Evolutionary conservation across 2,329 filamentous ascomycete genomes (phyloP), one percentile per base, ranked within the genome.

Genomic region (Penicillium italicum): DNA sequence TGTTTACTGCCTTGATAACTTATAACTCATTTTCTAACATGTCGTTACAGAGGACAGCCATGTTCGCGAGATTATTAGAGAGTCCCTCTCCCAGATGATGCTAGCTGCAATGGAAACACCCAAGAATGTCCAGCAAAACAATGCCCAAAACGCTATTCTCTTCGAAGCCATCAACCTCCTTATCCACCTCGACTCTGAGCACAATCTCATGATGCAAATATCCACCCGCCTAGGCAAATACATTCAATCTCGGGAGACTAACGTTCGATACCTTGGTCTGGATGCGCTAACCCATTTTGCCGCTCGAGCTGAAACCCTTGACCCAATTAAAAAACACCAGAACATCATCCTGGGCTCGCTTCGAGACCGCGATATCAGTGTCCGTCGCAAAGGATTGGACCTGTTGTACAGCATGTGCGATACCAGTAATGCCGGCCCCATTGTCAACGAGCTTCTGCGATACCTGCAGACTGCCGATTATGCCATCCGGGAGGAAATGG

Each of bases 371-470:
- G 94, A 99, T 73, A 99, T 99, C 67, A 97, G 93, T 70, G 94
- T 99, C 43, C 87, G 95, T 58, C 85, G 94, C 65, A 97, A 99
- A 76, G 94, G 93, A 56, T 82, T 99, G 45, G 95, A 99, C 75
- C 78, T 99, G 53, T 83, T 99, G 33, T 99, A 99, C 83, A 99
- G 94, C 84, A 99, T 99, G 94, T 99, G 95, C 73, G 94, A 99
- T 74, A 85, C 89, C 33, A 87, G 87, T n/a, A 99, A 99, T 74
- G 91, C 94, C 8, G 89, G 90, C 62, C 87, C 90, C 10, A 96
- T 99, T 63, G 94, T 99, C 37, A 88, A 89, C 57, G 94, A 99
- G 76, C 85, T 99, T 48, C 77, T 99, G 50, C 90, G 93, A 64
- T 97, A 97, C 73, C 83, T 99, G 9, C 93, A 97, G 69, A 96